Evolutionary conservation across 2,329 filamentous ascomycete genomes (phyloP).

Genomic region (Hymenoscyphus repandus): DNA sequence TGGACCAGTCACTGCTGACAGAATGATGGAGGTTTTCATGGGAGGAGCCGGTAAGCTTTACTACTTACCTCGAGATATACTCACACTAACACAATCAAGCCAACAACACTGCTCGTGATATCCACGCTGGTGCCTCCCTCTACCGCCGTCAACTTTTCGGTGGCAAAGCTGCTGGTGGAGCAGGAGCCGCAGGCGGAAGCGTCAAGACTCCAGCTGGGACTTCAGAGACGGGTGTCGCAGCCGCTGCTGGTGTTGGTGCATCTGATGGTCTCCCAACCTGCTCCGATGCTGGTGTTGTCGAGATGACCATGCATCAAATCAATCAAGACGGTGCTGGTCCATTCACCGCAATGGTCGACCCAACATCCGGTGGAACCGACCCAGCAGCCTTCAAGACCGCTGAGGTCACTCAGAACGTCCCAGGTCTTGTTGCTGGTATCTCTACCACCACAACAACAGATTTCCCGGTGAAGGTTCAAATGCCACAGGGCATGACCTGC

Average conservation of each 20-base stretch:
- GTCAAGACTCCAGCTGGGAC: slow-evolving; percentile 42
- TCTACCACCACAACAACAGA: slow-evolving; percentile 56
- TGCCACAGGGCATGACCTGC: slow-evolving; percentile 65
- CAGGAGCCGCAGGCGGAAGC: slow-evolving; percentile 33
- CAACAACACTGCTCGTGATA: slow-evolving; percentile 50
- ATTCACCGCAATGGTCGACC: slow-evolving; percentile 54
- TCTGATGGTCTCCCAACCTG: slow-evolving; percentile 51
- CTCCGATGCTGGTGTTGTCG: slow-evolving; percentile 53
- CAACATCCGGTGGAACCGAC: slow-evolving; percentile 58
- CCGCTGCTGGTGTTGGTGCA: slow-evolving; percentile 50
- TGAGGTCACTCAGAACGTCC: slow-evolving; percentile 54
- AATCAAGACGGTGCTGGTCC: slow-evolving; percentile 68
- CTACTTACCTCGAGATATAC: background rate
- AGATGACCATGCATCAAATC: slow-evolving; percentile 63
- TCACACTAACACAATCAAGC: background rate
- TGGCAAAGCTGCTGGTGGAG: background rate
- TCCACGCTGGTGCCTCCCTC: slow-evolving; percentile 53
- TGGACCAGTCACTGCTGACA: slow-evolving; percentile 52
- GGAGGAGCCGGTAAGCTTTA: slow-evolving; percentile 25
- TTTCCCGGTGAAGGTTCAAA: slow-evolving; percentile 59
- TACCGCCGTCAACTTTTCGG: slow-evolving; percentile 16
- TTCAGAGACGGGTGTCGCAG: slow-evolving; percentile 48
- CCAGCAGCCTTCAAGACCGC: slow-evolving; percentile 54
- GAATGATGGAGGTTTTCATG: slow-evolving; percentile 58
- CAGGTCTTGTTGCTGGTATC: slow-evolving; percentile 53